phyloP scores from a whole-genome alignment of 192 early-diverging fungal genomes.

The Backusella sp. region DNA sequence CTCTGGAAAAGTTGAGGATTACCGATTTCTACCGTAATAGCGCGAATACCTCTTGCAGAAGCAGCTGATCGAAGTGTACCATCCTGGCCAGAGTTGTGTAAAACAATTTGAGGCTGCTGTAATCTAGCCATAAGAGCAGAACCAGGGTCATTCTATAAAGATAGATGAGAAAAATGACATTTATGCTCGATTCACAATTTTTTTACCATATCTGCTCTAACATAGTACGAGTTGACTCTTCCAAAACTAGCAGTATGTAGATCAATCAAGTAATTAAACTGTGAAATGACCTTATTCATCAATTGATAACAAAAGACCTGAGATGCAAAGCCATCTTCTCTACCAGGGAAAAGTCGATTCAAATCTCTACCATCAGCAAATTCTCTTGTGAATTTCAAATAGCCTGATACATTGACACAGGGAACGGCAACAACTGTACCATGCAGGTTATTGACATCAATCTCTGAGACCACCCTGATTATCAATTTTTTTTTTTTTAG shows the following conservation, averaged over 20 bases:
- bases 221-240: slow-evolving; percentile 85
- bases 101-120: slow-evolving; percentile 81
- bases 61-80: slow-evolving; percentile 83
- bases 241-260: slow-evolving; percentile 87
- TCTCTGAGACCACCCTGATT: slow-evolving; percentile 65
- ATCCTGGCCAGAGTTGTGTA: slow-evolving; percentile 68
- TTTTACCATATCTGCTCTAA: slow-evolving; percentile 72
- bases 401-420: slow-evolving; percentile 86
- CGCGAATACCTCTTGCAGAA: slow-evolving; percentile 68
- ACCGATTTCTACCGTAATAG: slow-evolving; percentile 93
- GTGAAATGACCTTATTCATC: slow-evolving; percentile 73
- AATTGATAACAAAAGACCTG: slow-evolving; percentile 84
- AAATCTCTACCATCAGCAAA: slow-evolving; percentile 88
- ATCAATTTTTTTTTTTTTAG: too few species aligned
- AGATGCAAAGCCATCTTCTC: slow-evolving; percentile 66
- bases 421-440: slow-evolving; percentile 89
- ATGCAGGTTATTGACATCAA: slow-evolving; percentile 67
- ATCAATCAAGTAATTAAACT: slow-evolving; percentile 87
- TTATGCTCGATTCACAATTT: not conserved
- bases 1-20: slow-evolving; percentile 87
- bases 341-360: slow-evolving; percentile 84
- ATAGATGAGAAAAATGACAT: too few species aligned
- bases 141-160: slow-evolving; percentile 54
- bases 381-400: slow-evolving; percentile 72
- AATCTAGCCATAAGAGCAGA: slow-evolving; percentile 76